phyloP scores from a whole-genome alignment of 345 rosid genomes.

The Aurinia saxatilis region DNA sequence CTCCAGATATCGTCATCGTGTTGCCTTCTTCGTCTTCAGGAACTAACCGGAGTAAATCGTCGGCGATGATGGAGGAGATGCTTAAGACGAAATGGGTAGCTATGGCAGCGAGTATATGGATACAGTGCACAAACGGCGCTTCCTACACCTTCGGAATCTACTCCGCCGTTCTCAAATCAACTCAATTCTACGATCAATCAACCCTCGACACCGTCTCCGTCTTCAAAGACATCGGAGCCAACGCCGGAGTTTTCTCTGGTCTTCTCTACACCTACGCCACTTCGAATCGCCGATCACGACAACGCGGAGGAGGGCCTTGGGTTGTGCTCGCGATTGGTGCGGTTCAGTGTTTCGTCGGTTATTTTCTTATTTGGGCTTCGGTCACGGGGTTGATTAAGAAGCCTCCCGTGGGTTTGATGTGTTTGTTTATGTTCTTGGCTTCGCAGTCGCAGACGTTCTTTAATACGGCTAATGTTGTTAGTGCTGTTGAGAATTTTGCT shows the following conservation, averaged over 20 bases:
- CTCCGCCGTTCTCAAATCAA: constrained; percentile 64
- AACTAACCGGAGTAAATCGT: not conserved
- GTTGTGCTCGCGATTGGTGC: constrained; percentile 63
- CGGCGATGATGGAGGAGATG: constrained; percentile 23
- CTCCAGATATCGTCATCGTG: too few relatives aligned
- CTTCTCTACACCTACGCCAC: constrained; percentile 57
- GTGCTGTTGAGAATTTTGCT: constrained; percentile 63
- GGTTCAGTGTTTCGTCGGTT: constrained; percentile 61
- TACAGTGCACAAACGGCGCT: constrained; percentile 62
- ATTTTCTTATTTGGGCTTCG: constrained; percentile 79
- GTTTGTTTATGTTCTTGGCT: constrained; percentile 59
- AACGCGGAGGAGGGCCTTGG: constrained; percentile 53
- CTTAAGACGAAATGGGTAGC: constrained; percentile 49
- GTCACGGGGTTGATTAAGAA: constrained; percentile 52
- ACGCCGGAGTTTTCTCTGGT: constrained; percentile 76
- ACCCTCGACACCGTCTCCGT: constrained; percentile 97
- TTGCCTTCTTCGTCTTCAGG: not conserved
- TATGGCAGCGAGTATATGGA: constrained; percentile 81
- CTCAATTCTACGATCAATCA: constrained; percentile 72
- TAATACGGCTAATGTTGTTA: constrained; percentile 68
- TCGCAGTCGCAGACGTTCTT: constrained; percentile 73
- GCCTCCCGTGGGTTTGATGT: constrained; percentile 69
- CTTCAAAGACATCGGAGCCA: constrained; percentile 92
- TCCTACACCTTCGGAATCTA: constrained; percentile 81
- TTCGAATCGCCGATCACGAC: constrained; percentile 1